phyloP scores from a whole-genome alignment of 2,329 filamentous ascomycete species.

The Ophiobolus disseminans region DNA sequence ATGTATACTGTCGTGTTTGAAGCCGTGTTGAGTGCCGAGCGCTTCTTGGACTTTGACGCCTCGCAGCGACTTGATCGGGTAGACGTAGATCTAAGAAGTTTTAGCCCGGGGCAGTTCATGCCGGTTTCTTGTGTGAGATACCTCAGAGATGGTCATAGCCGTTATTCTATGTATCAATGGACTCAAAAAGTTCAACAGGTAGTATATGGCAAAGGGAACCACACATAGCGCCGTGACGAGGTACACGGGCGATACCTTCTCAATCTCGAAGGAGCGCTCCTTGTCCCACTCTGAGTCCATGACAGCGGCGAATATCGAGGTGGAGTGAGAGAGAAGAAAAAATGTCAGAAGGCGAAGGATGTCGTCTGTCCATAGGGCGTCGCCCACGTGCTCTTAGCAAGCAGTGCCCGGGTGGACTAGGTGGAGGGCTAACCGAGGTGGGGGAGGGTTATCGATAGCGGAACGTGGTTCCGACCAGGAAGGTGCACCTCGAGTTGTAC shows the following conservation, averaged over 20 bases:
- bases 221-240: constrained; percentile 29
- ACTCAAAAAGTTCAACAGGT: constrained; percentile 28
- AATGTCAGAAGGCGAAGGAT: background rate
- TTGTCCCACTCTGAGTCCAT: constrained; percentile 15
- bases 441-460: background rate
- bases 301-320: constrained; percentile 3
- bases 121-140: constrained; percentile 15
- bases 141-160: constrained; percentile 44
- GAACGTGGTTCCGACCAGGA: too few species aligned
- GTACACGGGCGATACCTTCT: constrained; percentile 27
- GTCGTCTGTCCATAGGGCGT: background rate
- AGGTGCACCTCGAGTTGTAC: too few species aligned
- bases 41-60: constrained; percentile 48
- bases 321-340: constrained; percentile 3
- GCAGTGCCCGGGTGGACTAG: constrained; percentile 1
- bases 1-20: constrained; percentile 52
- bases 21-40: constrained; percentile 53
- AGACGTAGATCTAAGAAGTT: constrained; percentile 50
- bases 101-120: constrained; percentile 2
- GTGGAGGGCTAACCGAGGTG: background rate
- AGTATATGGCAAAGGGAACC: constrained; percentile 27
- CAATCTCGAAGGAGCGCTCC: constrained; percentile 21
- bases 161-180: constrained; percentile 29
- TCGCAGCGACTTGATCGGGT: constrained; percentile 58
- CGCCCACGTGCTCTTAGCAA: constrained; percentile 7